Evolutionary conservation across 305 asterid genomes (phyloP).

Genomic region (Caryopteris hybrid): DNA sequence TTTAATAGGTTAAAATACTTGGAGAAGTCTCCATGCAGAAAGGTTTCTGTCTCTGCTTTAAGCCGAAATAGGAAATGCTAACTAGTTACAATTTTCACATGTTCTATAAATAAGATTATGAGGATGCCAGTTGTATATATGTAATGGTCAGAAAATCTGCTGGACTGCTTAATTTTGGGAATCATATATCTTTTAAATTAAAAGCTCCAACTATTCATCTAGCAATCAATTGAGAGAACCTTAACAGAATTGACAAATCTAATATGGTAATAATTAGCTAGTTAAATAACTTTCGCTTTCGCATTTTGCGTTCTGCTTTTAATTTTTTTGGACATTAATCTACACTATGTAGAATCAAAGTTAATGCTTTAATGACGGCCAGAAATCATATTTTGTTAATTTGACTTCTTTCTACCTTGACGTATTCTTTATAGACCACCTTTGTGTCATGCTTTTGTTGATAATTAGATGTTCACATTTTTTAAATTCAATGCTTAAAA

Average conservation of each 20-base stretch:
- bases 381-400: background rate
- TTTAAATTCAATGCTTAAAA: constrained; percentile 2
- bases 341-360: constrained; percentile 4
- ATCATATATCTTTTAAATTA: background rate
- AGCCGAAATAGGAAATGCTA: background rate
- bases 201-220: background rate
- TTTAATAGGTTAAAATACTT: background rate
- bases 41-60: background rate
- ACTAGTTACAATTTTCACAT: background rate
- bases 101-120: background rate
- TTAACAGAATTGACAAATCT: background rate
- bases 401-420: background rate
- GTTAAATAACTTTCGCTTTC: background rate
- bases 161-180: background rate
- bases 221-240: background rate
- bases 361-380: background rate
- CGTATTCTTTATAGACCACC: constrained; percentile 1
- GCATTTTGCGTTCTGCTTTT: background rate
- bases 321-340: constrained; percentile 7
- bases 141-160: background rate
- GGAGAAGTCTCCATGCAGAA: background rate
- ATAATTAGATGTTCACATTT: constrained; percentile 13
- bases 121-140: background rate
- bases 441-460: constrained; percentile 13
- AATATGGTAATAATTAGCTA: background rate